phyloP scores from a whole-genome alignment of 2,329 filamentous ascomycete genomes.

The Alternaria arbusti region DNA sequence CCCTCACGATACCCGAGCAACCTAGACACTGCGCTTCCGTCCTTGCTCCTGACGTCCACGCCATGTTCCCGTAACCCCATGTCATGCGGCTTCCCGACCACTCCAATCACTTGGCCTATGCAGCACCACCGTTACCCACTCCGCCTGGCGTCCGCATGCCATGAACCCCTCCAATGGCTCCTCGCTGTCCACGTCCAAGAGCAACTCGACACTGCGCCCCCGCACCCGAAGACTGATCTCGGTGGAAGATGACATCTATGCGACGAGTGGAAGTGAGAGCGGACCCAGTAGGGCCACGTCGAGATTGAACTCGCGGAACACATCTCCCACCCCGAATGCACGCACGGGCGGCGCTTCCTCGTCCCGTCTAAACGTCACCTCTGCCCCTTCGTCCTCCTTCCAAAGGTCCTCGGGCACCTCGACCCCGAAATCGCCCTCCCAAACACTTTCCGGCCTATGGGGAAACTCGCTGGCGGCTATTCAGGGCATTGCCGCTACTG shows the following conservation, averaged over 20 bases:
- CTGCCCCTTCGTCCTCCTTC: conserved; percentile 36
- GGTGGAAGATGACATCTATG: conserved; percentile 54
- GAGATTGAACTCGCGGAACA: conserved; percentile 34
- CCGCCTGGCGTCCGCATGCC: conserved; percentile 44
- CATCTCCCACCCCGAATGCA: conserved; percentile 50
- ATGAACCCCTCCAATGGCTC: conserved; percentile 51
- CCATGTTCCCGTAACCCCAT: conserved; percentile 41
- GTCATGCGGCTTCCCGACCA: conserved; percentile 40
- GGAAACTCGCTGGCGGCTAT: conserved; percentile 57
- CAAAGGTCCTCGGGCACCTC: conserved; percentile 30
- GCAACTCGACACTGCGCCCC: conserved; percentile 55
- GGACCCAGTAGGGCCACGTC: conserved; percentile 50
- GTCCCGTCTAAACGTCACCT: conserved; percentile 38
- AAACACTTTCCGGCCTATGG: conserved; percentile 53
- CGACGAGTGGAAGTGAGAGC: conserved; percentile 39
- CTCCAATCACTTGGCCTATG: conserved; percentile 42
- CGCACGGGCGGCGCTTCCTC: conserved; percentile 35
- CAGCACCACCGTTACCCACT: conserved; percentile 42
- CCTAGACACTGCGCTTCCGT: conserved; percentile 13
- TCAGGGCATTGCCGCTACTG: conserved; percentile 57
- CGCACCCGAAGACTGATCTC: conserved; percentile 57
- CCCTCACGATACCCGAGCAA: conserved; percentile 15
- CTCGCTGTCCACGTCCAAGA: conserved; percentile 47
- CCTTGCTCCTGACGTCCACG: conserved; percentile 6
- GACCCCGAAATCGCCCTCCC: conserved; percentile 30